A percentile compares a stretch with the other conserved stretches of the same genome.
Conservation (phyloP, 768 basidiomycete species). For the Macrolepiota albuminosa region DNA sequence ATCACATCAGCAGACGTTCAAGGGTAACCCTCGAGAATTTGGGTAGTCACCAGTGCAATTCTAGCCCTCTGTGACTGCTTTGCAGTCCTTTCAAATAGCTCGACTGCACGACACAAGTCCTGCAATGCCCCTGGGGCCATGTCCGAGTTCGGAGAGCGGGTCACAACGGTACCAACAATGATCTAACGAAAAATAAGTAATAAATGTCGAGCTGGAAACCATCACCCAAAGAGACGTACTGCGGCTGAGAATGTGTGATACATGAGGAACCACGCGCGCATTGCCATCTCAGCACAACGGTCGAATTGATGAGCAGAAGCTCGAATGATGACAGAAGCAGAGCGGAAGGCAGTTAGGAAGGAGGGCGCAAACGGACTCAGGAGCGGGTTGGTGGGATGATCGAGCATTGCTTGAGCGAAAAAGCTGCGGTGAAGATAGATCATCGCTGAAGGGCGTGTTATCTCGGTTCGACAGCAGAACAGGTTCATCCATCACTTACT, state of each 20-base stretch:
- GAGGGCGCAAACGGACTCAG: constrained; percentile 52
- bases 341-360: constrained; percentile 49
- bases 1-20: background rate
- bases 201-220: background rate
- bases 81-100: constrained; percentile 42
- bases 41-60: constrained; percentile 36
- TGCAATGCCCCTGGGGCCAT: constrained; percentile 45
- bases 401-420: constrained; percentile 54
- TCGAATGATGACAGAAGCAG: constrained; percentile 47
- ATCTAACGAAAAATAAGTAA: constrained; percentile 29
- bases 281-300: constrained; percentile 40
- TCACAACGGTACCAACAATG: constrained; percentile 57
- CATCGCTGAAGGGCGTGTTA: constrained; percentile 33
- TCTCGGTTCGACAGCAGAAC: background rate
- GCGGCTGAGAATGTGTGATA: constrained; percentile 49
- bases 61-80: constrained; percentile 40
- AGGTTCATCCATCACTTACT: constrained; percentile 32
- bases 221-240: constrained; percentile 23
- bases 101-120: constrained; percentile 42
- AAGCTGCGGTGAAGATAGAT: constrained; percentile 52
- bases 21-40: background rate
- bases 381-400: constrained; percentile 48
- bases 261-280: constrained; percentile 46
- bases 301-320: constrained; percentile 45
- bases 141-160: constrained; percentile 45